Percentiles rank a stretch among this genome's conserved stretches.
These are phyloP conservation scores for Tolypocladium amazonense DNA, from an alignment of 2,329 filamentous ascomycete genomes.

Conservation along the genomic window DNA sequence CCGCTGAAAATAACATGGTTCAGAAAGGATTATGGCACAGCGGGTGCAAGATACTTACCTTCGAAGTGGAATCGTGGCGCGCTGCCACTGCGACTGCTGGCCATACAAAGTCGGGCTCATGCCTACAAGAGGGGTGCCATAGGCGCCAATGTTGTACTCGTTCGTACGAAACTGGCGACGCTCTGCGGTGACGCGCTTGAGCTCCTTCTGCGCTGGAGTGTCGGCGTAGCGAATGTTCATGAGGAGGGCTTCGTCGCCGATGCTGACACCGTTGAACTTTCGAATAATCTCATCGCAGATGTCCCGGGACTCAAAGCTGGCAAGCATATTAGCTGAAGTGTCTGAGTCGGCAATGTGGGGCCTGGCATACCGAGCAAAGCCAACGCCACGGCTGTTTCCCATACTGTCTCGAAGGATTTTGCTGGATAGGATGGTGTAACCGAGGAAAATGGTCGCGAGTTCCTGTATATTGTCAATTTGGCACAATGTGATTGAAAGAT, in stretches of 20 bases:
- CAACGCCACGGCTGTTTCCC: slow-evolving; percentile 91
- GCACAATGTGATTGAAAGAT: not conserved
- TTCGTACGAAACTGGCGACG: slow-evolving; percentile 92
- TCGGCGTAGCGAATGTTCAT: slow-evolving; percentile 95
- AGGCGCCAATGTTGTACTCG: slow-evolving; percentile 75
- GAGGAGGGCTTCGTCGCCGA: slow-evolving; percentile 70
- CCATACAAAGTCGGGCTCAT: slow-evolving; percentile 30
- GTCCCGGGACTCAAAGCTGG: slow-evolving; percentile 79
- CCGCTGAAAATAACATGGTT: slow-evolving; percentile 8
- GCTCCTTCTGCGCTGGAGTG: slow-evolving; percentile 88
- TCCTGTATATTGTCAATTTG: slow-evolving; percentile 36
- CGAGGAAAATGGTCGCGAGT: slow-evolving; percentile 66
- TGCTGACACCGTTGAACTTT: slow-evolving; percentile 69
- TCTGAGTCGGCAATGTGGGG: not conserved
- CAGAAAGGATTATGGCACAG: not conserved
- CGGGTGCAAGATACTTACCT: slow-evolving; percentile 14
- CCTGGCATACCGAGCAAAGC: slow-evolving; percentile 74
- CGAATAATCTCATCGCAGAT: slow-evolving; percentile 83
- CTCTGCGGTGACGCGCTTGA: slow-evolving; percentile 93
- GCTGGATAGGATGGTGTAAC: slow-evolving; percentile 79
- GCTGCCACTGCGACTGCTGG: slow-evolving; percentile 26
- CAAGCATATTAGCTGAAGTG: slow-evolving; percentile 10
- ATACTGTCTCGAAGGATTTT: slow-evolving; percentile 88
- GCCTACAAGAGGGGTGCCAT: slow-evolving; percentile 51
- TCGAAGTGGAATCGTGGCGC: slow-evolving; percentile 16